phyloP scores from a whole-genome alignment of 2,329 filamentous ascomycete species.

The Chalara sp. region DNA sequence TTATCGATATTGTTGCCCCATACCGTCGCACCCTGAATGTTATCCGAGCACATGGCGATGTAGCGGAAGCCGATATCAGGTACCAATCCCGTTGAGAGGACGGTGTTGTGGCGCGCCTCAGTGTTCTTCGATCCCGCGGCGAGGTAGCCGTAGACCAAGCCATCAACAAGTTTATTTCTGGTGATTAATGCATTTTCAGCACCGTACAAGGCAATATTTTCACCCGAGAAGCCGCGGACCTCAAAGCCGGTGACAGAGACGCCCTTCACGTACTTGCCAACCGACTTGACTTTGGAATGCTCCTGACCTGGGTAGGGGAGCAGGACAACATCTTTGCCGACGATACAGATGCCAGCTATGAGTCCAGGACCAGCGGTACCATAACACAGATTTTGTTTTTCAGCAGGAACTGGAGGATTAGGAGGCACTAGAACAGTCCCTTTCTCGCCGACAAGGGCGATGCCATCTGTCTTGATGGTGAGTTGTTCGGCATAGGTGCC shows the following conservation, averaged over 20 bases:
- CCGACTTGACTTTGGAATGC: conserved; percentile 25
- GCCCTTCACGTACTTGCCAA: conserved; percentile 21
- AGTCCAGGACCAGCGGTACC: conserved; percentile 21
- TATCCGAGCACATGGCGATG: conserved; percentile 32
- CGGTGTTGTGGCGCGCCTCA: conserved; percentile 21
- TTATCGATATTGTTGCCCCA: conserved; percentile 26
- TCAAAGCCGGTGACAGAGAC: conserved; percentile 29
- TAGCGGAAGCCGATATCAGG: conserved; percentile 6
- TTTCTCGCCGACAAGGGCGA: conserved; percentile 26
- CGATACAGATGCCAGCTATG: conserved; percentile 30
- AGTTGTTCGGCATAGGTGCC: conserved; percentile 31
- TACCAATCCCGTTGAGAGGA: conserved; percentile 13
- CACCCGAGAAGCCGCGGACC: conserved; percentile 26
- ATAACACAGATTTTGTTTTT: conserved; percentile 25
- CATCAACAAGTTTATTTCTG: conserved; percentile 25
- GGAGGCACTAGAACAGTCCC: conserved; percentile 23
- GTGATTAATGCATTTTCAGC: conserved; percentile 23
- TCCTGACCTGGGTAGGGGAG: conserved; percentile 20
- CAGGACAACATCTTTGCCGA: conserved; percentile 23
- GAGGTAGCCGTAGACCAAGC: conserved; percentile 27
- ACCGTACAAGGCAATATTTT: conserved; percentile 32
- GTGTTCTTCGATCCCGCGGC: conserved; percentile 29
- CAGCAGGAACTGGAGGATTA: neutral
- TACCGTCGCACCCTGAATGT: conserved; percentile 24
- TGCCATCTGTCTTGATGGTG: conserved; percentile 28